Conservation (phyloP, 495 filamentous ascomycete genomes). For the Xylona heveae region DNA sequence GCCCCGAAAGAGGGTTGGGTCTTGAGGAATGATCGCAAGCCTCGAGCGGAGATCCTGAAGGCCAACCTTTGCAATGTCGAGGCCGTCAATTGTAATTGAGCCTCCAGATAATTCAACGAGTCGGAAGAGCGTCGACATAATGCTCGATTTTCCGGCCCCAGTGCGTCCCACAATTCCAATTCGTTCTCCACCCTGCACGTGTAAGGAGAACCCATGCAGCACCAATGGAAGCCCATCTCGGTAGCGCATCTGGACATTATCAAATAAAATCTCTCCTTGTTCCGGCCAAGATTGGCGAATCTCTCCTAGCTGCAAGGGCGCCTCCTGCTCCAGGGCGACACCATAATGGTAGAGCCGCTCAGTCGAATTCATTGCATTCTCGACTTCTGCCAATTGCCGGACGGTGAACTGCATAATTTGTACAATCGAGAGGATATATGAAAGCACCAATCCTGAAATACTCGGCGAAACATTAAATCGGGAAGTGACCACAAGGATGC, state of each 20-base stretch:
- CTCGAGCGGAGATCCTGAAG: conserved; percentile 72
- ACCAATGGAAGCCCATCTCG: conserved; percentile 64
- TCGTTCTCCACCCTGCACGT: conserved; percentile 63
- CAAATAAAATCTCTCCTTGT: conserved; percentile 64
- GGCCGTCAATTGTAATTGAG: conserved; percentile 74
- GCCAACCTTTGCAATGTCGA: conserved; percentile 69
- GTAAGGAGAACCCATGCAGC: conserved; percentile 54
- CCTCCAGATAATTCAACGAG: conserved; percentile 68
- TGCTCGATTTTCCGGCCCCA: conserved; percentile 82
- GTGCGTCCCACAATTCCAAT: conserved; percentile 90
- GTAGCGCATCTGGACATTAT: conserved; percentile 82
- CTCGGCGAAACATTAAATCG: conserved; percentile 73
- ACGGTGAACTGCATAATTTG: conserved; percentile 93
- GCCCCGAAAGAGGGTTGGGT: conserved; percentile 84
- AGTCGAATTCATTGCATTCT: conserved; percentile 93
- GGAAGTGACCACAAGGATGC: conserved; percentile 81
- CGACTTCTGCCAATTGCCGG: conserved; percentile 83
- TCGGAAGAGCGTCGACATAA: conserved; percentile 86
- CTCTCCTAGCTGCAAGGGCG: conserved; percentile 46
- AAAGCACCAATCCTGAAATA: conserved; percentile 70
- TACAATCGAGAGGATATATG: conserved; percentile 84
- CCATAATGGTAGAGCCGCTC: conserved; percentile 91
- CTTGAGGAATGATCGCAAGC: conserved; percentile 89
- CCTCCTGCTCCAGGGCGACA: conserved; percentile 68
- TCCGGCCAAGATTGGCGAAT: conserved; percentile 62